Percentiles rank a stretch among this genome's conserved stretches.
Evolutionary conservation across 108 stramenopile species (phyloP).

Genomic region (Bacterosira constricta): DNA sequence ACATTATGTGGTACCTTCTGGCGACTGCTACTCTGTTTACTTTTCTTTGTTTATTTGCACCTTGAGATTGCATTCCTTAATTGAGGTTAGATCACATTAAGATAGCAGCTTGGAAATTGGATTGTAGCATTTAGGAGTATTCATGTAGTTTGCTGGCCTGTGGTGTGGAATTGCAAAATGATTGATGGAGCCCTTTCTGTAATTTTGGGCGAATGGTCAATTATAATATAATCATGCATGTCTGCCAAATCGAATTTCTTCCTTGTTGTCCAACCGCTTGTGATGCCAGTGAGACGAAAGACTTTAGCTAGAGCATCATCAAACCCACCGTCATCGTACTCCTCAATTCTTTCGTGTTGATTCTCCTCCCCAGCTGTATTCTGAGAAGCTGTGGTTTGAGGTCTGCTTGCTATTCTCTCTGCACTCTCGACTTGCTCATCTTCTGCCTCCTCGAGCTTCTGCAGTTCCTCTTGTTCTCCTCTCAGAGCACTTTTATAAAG

Average conservation of each 20-base stretch:
- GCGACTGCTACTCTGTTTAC: slow-evolving; percentile 30
- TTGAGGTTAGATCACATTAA: too few species aligned
- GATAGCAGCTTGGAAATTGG: too few species aligned
- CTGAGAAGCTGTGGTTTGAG: neutral
- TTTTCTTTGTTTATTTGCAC: slow-evolving; percentile 32
- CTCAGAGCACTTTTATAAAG: neutral
- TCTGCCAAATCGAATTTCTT: too few species aligned
- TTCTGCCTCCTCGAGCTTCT: neutral
- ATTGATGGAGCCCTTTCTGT: too few species aligned
- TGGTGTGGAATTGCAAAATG: too few species aligned
- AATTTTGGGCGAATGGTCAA: too few species aligned
- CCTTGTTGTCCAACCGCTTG: too few species aligned
- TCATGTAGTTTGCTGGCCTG: too few species aligned
- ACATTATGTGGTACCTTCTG: slow-evolving; percentile 46
- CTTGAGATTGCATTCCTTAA: slow-evolving; percentile 39
- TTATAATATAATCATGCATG: too few species aligned
- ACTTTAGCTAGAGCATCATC: neutral
- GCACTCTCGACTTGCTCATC: neutral
- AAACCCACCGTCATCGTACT: neutral
- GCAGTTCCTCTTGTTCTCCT: neutral
- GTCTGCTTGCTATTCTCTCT: neutral
- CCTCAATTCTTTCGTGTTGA: neutral
- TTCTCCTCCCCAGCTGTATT: neutral
- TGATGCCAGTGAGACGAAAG: neutral
- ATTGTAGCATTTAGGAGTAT: too few species aligned